Evolutionary conservation across 805 yeast species (phyloP).

Genomic region (Pichia kluyveri): DNA sequence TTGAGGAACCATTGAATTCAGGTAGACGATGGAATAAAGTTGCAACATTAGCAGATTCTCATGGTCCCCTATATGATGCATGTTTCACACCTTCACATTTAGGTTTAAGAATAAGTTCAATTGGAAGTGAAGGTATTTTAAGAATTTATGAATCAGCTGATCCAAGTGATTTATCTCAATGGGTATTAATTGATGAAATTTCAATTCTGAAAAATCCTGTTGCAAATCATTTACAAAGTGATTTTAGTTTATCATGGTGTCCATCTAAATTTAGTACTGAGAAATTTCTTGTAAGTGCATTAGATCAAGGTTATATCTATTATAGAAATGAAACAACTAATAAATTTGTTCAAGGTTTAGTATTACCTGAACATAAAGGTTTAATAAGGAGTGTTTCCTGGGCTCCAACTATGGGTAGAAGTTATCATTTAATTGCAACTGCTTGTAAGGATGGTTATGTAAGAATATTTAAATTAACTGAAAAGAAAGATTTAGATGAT

Average conservation of each 20-base stretch:
- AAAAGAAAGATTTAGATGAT: conserved; percentile 19
- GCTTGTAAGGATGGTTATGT: conserved; percentile 94
- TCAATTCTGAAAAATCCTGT: conserved; percentile 61
- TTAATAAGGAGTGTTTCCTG: conserved; percentile 82
- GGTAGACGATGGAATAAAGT: conserved; percentile 78
- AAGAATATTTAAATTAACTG: conserved; percentile 70
- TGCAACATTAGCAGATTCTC: conserved; percentile 74
- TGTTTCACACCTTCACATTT: conserved; percentile 79
- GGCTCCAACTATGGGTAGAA: conserved; percentile 96
- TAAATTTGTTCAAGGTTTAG: conserved; percentile 48
- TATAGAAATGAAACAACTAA: conserved; percentile 35
- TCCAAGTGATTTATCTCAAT: conserved; percentile 75
- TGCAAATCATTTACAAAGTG: conserved; percentile 73
- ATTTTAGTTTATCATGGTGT: conserved; percentile 85
- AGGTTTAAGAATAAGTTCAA: conserved; percentile 75
- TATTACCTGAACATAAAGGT: conserved; percentile 77
- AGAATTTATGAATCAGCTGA: conserved; percentile 83
- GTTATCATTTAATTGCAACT: conserved; percentile 82
- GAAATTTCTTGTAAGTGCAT: conserved; percentile 72
- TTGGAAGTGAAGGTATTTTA: conserved; percentile 82
- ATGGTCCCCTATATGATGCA: conserved; percentile 85
- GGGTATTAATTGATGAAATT: conserved; percentile 72
- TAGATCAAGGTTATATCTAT: conserved; percentile 83
- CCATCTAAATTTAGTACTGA: conserved; percentile 78
- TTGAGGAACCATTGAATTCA: conserved; percentile 64